These are phyloP conservation scores for Lonicera japonica DNA, from an alignment of 129 eudicot species.

Conservation along the genomic window DNA sequence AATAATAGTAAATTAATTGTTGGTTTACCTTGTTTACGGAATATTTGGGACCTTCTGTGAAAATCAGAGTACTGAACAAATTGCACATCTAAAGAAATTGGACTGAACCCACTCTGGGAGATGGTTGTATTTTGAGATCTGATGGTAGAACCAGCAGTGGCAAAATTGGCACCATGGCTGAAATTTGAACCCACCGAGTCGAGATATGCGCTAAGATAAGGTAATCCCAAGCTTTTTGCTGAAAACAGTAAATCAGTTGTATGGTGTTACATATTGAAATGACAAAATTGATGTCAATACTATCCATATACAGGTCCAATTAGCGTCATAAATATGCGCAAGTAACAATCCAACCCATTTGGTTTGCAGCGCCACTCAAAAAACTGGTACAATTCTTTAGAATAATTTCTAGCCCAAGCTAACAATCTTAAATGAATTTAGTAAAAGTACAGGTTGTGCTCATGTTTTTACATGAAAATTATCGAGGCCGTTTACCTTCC, in stretches of 20 bases:
- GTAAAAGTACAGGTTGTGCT: too few species aligned
- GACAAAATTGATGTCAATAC: neutral
- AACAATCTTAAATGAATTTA: too few species aligned
- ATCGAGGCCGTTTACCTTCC: too few species aligned
- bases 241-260: constrained; percentile 10
- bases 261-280: neutral
- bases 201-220: constrained; percentile 57
- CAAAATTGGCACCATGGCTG: constrained; percentile 79
- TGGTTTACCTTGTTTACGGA: constrained; percentile 42
- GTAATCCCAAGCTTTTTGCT: constrained; percentile 61
- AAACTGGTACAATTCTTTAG: too few species aligned
- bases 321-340: neutral
- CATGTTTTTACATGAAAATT: too few species aligned
- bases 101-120: constrained; percentile 55
- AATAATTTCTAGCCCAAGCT: too few species aligned
- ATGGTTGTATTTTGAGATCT: constrained; percentile 60
- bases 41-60: constrained; percentile 28
- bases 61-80: constrained; percentile 36
- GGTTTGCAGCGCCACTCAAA: too few species aligned
- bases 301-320: neutral
- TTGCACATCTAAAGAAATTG: constrained; percentile 51
- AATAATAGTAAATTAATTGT: too few species aligned
- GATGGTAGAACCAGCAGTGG: constrained; percentile 67
- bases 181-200: constrained; percentile 72
- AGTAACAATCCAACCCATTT: too few species aligned